Conservation (phyloP, 73 alveolate species). For the Symbiodinium pilosum region DNA sequence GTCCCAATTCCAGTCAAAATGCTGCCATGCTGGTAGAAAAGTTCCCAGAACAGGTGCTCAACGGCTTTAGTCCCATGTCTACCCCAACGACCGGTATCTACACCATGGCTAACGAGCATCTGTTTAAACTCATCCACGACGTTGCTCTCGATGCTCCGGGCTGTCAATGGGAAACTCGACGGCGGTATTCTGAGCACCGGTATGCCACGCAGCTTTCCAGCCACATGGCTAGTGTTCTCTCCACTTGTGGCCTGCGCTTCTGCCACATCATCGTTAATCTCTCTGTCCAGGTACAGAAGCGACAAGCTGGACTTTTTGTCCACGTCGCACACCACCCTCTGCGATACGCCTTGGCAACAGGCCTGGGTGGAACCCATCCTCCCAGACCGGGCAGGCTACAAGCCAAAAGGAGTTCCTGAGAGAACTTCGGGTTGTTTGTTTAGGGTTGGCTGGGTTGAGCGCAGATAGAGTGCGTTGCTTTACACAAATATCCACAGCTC, state of each 20-base stretch:
- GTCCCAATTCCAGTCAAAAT: slow-evolving; percentile 57
- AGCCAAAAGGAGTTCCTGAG: too few relatives aligned
- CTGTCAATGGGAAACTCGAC: background rate
- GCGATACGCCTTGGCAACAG: slow-evolving; percentile 65
- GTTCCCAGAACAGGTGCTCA: slow-evolving; percentile 82
- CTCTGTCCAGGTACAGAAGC: slow-evolving; percentile 4
- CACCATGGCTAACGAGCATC: slow-evolving; percentile 57
- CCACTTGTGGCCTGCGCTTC: background rate
- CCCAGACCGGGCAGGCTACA: background rate
- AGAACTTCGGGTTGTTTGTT: too few relatives aligned
- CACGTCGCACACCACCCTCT: slow-evolving; percentile 36
- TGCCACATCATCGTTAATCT: background rate
- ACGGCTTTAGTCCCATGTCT: slow-evolving; percentile 45
- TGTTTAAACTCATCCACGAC: slow-evolving; percentile 53
- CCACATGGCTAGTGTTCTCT: background rate
- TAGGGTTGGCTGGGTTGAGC: too few relatives aligned
- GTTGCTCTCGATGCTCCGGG: background rate
- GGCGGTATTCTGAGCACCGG: background rate
- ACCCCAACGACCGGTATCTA: slow-evolving; percentile 29
- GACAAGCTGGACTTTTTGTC: background rate
- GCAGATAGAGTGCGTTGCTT: too few relatives aligned
- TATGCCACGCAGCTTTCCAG: background rate
- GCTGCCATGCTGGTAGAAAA: slow-evolving; percentile 48
- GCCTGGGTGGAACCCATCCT: slow-evolving; percentile 55
- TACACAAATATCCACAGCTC: too few relatives aligned